phyloP scores from a whole-genome alignment of 108 stramenopile species.

The Cyclostephanos invisitatus region DNA sequence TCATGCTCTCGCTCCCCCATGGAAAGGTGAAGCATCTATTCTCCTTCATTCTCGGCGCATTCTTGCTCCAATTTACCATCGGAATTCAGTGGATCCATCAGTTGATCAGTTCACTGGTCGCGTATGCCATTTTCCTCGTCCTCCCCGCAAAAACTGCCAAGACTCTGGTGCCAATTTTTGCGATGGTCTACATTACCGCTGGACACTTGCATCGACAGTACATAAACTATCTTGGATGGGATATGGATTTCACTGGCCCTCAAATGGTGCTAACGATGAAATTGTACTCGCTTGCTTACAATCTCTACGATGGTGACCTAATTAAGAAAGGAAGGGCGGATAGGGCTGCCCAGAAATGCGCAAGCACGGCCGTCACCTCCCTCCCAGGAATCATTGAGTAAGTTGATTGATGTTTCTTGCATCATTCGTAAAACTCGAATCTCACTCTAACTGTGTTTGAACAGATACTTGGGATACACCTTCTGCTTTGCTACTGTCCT shows the following conservation, averaged over 20 bases:
- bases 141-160: slow-evolving; percentile 73
- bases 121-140: slow-evolving; percentile 84
- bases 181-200: slow-evolving; percentile 85
- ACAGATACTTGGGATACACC: slow-evolving; percentile 88
- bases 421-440: neutral
- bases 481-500: slow-evolving; percentile 94
- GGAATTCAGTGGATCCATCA: slow-evolving; percentile 97
- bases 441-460: neutral
- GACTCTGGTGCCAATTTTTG: slow-evolving; percentile 83
- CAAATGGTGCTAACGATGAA: slow-evolving; percentile 98
- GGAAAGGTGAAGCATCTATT: slow-evolving; percentile 85
- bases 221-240: slow-evolving; percentile 95
- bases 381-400: slow-evolving; percentile 82
- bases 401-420: neutral
- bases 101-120: slow-evolving; percentile 83
- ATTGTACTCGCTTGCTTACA: slow-evolving; percentile 95
- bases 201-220: slow-evolving; percentile 95
- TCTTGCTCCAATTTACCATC: slow-evolving; percentile 87
- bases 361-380: slow-evolving; percentile 73
- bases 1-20: slow-evolving; percentile 82
- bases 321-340: slow-evolving; percentile 63
- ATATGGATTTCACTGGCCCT: slow-evolving; percentile 94
- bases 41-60: slow-evolving; percentile 88
- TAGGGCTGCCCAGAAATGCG: slow-evolving; percentile 83
- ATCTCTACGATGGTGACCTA: slow-evolving; percentile 91